Percentiles rank a stretch among this genome's conserved stretches.
phyloP scores from a whole-genome alignment of 2,329 filamentous ascomycete genomes.

The Akanthomyces uredinophilus region DNA sequence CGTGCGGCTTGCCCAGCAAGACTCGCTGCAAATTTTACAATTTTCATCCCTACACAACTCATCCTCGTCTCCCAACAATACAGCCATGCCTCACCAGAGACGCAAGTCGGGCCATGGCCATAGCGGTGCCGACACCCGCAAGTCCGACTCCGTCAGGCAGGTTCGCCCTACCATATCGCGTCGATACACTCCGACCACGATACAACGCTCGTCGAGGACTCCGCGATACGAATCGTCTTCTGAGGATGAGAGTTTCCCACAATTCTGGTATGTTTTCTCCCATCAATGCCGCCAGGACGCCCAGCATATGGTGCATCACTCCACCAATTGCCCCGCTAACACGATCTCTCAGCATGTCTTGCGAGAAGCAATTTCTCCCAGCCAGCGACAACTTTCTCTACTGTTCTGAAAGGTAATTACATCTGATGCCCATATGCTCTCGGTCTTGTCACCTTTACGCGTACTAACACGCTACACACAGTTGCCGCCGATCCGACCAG shows the following conservation, averaged over 20 bases:
- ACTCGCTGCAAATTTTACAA: not conserved
- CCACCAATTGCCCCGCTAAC: conserved; percentile 20
- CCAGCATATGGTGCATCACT: conserved; percentile 17
- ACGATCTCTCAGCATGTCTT: conserved; percentile 50
- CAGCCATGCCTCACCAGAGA: conserved; percentile 50
- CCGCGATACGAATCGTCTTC: conserved; percentile 49
- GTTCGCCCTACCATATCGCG: conserved; percentile 44
- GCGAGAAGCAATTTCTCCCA: conserved; percentile 61
- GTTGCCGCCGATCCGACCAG: conserved; percentile 52
- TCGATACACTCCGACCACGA: conserved; percentile 44
- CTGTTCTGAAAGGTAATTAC: conserved; percentile 54
- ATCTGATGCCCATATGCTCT: conserved; percentile 11
- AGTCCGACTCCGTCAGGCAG: conserved; percentile 41
- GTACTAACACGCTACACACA: conserved; percentile 25
- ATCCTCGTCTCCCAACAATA: conserved; percentile 8
- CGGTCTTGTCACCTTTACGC: conserved; percentile 17
- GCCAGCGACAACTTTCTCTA: conserved; percentile 54
- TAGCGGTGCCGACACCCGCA: conserved; percentile 52
- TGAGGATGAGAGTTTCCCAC: conserved; percentile 59
- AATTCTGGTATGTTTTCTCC: conserved; percentile 53
- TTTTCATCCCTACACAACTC: not conserved
- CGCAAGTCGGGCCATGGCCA: conserved; percentile 52
- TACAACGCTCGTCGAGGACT: conserved; percentile 45
- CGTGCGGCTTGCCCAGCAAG: not conserved
- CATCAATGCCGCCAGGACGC: conserved; percentile 14